A percentile compares a stretch with the other conserved stretches of the same genome.
These are phyloP conservation scores for Candida namnaoensis DNA, from an alignment of 805 yeast species.

Conservation along the genomic window DNA sequence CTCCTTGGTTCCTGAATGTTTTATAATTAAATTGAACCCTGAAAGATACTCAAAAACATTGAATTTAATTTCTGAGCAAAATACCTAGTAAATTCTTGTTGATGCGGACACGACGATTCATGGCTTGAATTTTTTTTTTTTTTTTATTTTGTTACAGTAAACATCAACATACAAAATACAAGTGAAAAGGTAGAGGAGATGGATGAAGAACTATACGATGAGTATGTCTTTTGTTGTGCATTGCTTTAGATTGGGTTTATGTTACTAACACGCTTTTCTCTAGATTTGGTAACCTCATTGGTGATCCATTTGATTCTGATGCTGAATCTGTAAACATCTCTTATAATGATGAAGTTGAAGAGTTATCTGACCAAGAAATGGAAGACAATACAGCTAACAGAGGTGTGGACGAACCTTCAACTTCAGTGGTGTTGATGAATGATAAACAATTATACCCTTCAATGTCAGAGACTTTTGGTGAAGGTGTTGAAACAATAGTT, in stretches of 20 bases:
- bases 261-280: not conserved
- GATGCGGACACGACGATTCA: no score
- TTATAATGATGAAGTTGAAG: conserved; percentile 11
- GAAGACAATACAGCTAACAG: conserved; percentile 4
- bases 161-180: no score
- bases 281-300: conserved; percentile 59
- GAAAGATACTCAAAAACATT: no score
- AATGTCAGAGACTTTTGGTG: conserved; percentile 41
- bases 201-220: conserved; percentile 73
- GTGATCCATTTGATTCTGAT: conserved; percentile 40
- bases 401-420: conserved; percentile 5
- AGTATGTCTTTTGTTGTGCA: conserved; percentile 25
- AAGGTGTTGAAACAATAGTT: conserved; percentile 57
- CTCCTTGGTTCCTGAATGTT: no score
- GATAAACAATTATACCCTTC: conserved; percentile 35
- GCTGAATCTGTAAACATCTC: conserved; percentile 23
- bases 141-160: no score
- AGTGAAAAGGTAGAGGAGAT: conserved; percentile 17
- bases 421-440: conserved; percentile 31
- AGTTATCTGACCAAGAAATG: conserved; percentile 18
- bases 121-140: no score
- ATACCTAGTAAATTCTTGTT: no score
- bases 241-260: not conserved
- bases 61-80: no score
- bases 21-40: no score